Percentiles rank a stretch among this genome's conserved stretches.
These are phyloP conservation scores for Coemansia sp. DNA, from an alignment of 192 early-diverging fungal species.

Conservation along the genomic window DNA sequence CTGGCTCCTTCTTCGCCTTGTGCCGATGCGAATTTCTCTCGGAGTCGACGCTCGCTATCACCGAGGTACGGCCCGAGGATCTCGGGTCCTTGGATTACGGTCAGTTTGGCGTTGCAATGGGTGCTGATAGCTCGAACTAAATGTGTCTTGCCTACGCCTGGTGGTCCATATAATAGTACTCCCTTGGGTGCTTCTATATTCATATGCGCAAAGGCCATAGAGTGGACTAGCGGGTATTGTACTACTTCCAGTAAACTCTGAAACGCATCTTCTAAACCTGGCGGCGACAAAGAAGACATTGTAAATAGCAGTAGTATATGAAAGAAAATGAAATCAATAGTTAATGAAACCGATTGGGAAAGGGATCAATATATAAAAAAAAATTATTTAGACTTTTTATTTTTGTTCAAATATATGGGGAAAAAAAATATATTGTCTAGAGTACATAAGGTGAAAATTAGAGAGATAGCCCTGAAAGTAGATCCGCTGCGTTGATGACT, in stretches of 20 bases:
- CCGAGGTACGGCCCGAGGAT: conserved; percentile 83
- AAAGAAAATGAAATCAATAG: too few species aligned
- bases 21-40: conserved; percentile 75
- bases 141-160: conserved; percentile 94
- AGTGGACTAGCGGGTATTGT: conserved; percentile 74
- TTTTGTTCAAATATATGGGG: too few species aligned
- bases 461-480: conserved; percentile 27
- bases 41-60: conserved; percentile 83
- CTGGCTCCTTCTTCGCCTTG: conserved; percentile 53
- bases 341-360: too few species aligned
- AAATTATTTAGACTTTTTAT: too few species aligned
- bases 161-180: conserved; percentile 89
- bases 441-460: neutral
- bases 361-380: too few species aligned
- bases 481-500: conserved; percentile 37
- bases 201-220: conserved; percentile 63
- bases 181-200: conserved; percentile 85
- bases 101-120: conserved; percentile 70
- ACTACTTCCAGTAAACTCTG: conserved; percentile 77
- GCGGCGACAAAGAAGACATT: conserved; percentile 25
- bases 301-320: neutral
- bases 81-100: conserved; percentile 80
- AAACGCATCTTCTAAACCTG: conserved; percentile 78
- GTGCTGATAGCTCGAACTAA: conserved; percentile 74
- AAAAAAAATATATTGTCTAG: neutral